These are phyloP conservation scores for Apiospora sp. DNA, from an alignment of 2,329 filamentous ascomycete species.

Conservation along the genomic window DNA sequence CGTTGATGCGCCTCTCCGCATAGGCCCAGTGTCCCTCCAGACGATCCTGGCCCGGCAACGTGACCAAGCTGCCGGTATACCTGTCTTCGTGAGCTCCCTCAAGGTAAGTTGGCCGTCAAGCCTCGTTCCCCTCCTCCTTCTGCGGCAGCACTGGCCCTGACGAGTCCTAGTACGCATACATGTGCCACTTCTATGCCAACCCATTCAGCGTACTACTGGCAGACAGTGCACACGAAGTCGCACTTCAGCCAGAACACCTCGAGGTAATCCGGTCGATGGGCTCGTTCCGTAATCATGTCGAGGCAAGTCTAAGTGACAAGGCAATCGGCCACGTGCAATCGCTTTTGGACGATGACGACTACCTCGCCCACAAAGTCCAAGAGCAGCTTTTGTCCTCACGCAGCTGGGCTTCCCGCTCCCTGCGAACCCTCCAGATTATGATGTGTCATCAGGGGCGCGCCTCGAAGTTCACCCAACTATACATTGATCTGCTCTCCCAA, in stretches of 20 bases:
- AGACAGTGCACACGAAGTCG: constrained; percentile 38
- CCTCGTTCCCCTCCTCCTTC: neutral
- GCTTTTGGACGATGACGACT: constrained; percentile 67
- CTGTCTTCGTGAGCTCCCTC: constrained; percentile 73
- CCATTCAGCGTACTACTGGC: constrained; percentile 71
- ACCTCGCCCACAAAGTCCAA: constrained; percentile 53
- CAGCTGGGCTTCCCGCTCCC: constrained; percentile 50
- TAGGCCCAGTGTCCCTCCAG: constrained; percentile 70
- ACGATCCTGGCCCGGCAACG: constrained; percentile 75
- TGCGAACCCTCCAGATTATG: constrained; percentile 59
- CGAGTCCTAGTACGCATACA: constrained; percentile 73
- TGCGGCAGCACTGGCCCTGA: constrained; percentile 34
- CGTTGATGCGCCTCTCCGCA: constrained; percentile 61
- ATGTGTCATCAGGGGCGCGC: constrained; percentile 41
- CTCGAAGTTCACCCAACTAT: constrained; percentile 61
- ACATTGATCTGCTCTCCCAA: constrained; percentile 66
- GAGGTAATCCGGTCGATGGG: constrained; percentile 72
- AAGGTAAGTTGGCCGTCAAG: constrained; percentile 57
- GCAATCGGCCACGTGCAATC: constrained; percentile 53
- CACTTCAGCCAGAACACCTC: constrained; percentile 67
- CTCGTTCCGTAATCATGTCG: constrained; percentile 70
- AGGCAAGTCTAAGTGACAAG: constrained; percentile 54
- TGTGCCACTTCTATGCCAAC: constrained; percentile 87
- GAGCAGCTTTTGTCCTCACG: constrained; percentile 46
- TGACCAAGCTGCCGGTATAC: constrained; percentile 79